These are phyloP conservation scores for Aaosphaeria arxii DNA, from an alignment of 2,329 filamentous ascomycete genomes.

Conservation along the genomic window DNA sequence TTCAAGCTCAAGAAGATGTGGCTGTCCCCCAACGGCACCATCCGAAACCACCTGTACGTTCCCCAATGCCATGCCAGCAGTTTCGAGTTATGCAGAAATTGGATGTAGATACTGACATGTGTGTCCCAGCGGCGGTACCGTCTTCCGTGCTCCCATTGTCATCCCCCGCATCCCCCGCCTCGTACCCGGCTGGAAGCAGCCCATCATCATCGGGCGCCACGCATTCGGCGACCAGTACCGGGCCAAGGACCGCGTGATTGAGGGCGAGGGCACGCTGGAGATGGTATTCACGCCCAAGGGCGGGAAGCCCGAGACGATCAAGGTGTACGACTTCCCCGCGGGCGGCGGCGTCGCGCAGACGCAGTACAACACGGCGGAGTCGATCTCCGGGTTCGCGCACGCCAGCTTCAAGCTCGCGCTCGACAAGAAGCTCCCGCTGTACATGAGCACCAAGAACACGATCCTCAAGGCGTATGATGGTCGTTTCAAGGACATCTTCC, in stretches of 20 bases:
- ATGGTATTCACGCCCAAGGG: slow-evolving; percentile 90
- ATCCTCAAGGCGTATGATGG: slow-evolving; percentile 99
- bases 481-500: slow-evolving; percentile 99
- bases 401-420: slow-evolving; percentile 95
- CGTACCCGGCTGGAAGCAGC: slow-evolving; percentile 96
- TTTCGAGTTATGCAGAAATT: too few relatives aligned
- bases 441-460: slow-evolving; percentile 99
- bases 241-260: slow-evolving; percentile 84
- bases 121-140: slow-evolving; percentile 70
- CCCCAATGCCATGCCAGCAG: not conserved
- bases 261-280: slow-evolving; percentile 80
- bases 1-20: slow-evolving; percentile 99
- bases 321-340: slow-evolving; percentile 86
- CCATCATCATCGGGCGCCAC: slow-evolving; percentile 98
- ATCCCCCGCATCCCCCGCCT: slow-evolving; percentile 90
- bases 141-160: slow-evolving; percentile 98
- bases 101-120: too few relatives aligned
- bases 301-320: slow-evolving; percentile 76
- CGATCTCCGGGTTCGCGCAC: slow-evolving; percentile 91
- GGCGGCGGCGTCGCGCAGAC: slow-evolving; percentile 87
- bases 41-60: slow-evolving; percentile 60
- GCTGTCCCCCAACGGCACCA: slow-evolving; percentile 94
- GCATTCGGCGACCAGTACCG: slow-evolving; percentile 99
- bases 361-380: slow-evolving; percentile 98
- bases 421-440: slow-evolving; percentile 83